Evolutionary conservation across 495 filamentous ascomycete genomes (phyloP).

Genomic region (Xylona heveae): DNA sequence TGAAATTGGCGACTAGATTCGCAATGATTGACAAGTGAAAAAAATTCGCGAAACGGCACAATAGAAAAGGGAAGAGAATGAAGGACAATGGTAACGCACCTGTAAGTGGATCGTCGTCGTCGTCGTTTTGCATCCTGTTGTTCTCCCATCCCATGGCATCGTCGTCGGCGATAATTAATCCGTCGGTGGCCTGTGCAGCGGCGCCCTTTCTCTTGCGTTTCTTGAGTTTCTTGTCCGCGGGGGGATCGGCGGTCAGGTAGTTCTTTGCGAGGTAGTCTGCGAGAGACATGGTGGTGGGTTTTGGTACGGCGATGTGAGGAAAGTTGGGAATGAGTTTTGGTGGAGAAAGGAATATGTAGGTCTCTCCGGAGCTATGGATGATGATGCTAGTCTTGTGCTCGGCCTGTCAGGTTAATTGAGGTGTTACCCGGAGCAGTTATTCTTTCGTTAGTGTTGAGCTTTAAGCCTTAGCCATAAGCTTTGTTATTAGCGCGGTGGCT

Average conservation of each 20-base stretch:
- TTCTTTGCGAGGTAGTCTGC: constrained; percentile 84
- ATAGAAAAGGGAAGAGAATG: background rate
- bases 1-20: constrained; percentile 11
- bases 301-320: too few species aligned
- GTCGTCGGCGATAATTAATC: constrained; percentile 82
- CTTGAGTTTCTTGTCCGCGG: constrained; percentile 56
- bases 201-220: constrained; percentile 51
- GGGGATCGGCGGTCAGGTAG: constrained; percentile 69
- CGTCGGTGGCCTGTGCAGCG: constrained; percentile 17
- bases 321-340: background rate
- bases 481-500: too few species aligned
- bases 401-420: too few species aligned
- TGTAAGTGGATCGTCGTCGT: constrained; percentile 23
- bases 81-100: constrained; percentile 9
- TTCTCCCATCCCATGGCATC: constrained; percentile 54
- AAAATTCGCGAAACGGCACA: background rate
- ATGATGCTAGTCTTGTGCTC: too few species aligned
- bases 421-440: too few species aligned
- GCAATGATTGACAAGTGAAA: constrained; percentile 12
- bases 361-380: background rate
- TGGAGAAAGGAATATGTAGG: background rate
- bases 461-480: too few species aligned
- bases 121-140: constrained; percentile 13
- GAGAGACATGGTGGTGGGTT: constrained; percentile 27
- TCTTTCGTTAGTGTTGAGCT: too few species aligned